Evolutionary conservation across 176 grass and related monocot genomes (phyloP), one percentile per base, ranked within the genome.

Genomic region (bread wheat (Triticum aestivum)): DNA sequence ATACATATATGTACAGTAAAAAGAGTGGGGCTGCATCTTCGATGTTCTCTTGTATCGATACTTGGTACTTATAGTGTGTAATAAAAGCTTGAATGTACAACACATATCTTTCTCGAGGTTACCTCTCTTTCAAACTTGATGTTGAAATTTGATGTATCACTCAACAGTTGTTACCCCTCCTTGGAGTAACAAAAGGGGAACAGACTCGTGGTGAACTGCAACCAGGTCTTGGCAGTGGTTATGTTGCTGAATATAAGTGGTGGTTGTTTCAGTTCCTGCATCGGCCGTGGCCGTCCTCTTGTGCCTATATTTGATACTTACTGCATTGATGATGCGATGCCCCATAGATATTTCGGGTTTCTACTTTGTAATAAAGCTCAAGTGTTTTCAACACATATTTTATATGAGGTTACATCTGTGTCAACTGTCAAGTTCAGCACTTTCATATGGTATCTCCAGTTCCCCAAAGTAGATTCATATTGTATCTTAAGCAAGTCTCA

Each of bases 1-100:
- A 37, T 77, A 70, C 42, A 38, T 89, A 17, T 87, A 29, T 84
- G 62, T 74, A 79, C 49, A 51, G 42, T 76, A 77, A 23, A 59
- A 67, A 26, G 29, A 42, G 30, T 81, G 79, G 56, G 81, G 37
- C 62, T 15, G 54, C 39, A 51, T 71, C 15, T 35, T 65, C 17
- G n/a, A 2, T 71, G n/a, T 24, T 20, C 47, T 69, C 47, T 24
- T 87, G 24, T 33, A 47, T 91, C n/a, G 20, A 84, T n/a, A 59
- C 81, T 8, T 56, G 79, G 10, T 58, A 56, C 32, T 77, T 21
- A 6, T 77, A 21, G 9, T 56, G 29, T 77, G 74, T 54, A 77
- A 77, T 77, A 58, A 77, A 77, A 54, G 45, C 42, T 49, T 0
- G 21, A 73, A 11, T 73, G 38, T 73, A 45, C 23, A 47, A 9